phyloP scores from a whole-genome alignment of 495 filamentous ascomycete species.

The Halenospora varia region DNA sequence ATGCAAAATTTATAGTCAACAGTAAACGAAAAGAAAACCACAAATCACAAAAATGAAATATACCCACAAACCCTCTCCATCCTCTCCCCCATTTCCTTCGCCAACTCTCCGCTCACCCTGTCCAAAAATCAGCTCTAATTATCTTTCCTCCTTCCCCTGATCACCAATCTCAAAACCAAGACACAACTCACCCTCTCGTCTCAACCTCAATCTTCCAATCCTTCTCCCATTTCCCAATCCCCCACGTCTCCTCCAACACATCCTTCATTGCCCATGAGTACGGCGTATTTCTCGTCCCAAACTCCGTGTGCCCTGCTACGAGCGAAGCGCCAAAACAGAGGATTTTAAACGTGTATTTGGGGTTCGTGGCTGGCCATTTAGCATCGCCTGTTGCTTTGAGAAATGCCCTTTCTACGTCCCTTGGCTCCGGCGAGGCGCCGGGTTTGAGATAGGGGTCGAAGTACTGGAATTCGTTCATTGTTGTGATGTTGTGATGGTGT shows the following conservation, averaged over 20 bases:
- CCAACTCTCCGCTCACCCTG: constrained; percentile 17
- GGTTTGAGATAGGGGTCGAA: not conserved
- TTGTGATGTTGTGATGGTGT: too few relatives aligned
- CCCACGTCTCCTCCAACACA: not conserved
- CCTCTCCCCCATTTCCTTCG: constrained; percentile 4
- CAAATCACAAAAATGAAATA: not conserved
- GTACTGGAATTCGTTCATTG: too few relatives aligned
- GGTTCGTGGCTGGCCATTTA: too few relatives aligned
- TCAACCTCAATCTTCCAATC: not conserved
- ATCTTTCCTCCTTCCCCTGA: too few relatives aligned
- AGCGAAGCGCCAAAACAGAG: constrained; percentile 66
- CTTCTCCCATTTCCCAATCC: not conserved
- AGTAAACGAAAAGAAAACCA: not conserved
- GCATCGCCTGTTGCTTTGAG: too few relatives aligned
- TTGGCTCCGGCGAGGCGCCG: constrained; percentile 5
- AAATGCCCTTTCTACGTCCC: too few relatives aligned
- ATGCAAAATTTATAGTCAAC: not conserved
- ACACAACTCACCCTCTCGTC: too few relatives aligned
- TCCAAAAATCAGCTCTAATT: too few relatives aligned
- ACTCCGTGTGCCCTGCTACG: constrained; percentile 48
- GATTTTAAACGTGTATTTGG: too few relatives aligned
- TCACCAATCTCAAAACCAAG: too few relatives aligned
- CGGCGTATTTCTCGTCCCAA: constrained; percentile 43
- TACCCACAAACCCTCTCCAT: constrained; percentile 8
- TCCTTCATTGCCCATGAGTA: constrained; percentile 33